Base-by-base conservation (phyloP, 2,329 filamentous ascomycete genomes). In the Alternaria arbusti region DNA sequence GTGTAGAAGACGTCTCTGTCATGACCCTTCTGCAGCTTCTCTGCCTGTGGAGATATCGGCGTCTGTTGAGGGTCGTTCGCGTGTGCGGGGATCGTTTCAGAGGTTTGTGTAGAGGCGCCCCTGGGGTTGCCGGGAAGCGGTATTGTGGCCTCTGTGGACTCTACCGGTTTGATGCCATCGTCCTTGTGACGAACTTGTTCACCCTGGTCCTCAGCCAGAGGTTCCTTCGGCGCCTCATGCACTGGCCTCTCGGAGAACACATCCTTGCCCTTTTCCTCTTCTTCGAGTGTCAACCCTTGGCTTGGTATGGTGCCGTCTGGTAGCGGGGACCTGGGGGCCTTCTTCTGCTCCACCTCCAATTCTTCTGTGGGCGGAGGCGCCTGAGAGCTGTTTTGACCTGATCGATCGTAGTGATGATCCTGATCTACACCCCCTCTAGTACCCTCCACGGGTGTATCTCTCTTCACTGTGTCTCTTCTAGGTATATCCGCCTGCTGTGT, bases 1-100 rank as follows among this genome's bases (percentile, higher is more conserved):
- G 82, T 77, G 68, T 86, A 87, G 75, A 88, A 89, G 11, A 86
- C 84, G 72, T 89, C 87, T 62, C 84, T 80, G 66, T 85, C 85
- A 36, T 84, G 79, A 20, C 81, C 79, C 66, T 78, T 55, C 59
- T 76, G 69, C 57, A 78, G 65, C 63, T 74, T 75, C 43, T 69
- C 64, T 3, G 71, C 65, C 20, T 66, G 49, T 1, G 68, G 65
- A 30, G 70, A 67, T 6, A 72, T 72, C 3, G 64, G 57, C 25
- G 70, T 68, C 5, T 74, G 74, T 52, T 83, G 79, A 22, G 82
- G 77, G 54, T 85, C 83, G 25, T 85, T 84, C 12, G 83, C 78
- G 36, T 79, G 78, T 4, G 82, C 81, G 15, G 88, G 87, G 62
- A 89, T 86, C 57, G 85, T 83, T 69, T 89, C 86, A 9, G 82